A percentile compares a stretch with the other conserved stretches of the same genome.
These are phyloP conservation scores for Rhodotorula sp. DNA, from an alignment of 1,284 basidiomycete genomes.

Conservation along the genomic window DNA sequence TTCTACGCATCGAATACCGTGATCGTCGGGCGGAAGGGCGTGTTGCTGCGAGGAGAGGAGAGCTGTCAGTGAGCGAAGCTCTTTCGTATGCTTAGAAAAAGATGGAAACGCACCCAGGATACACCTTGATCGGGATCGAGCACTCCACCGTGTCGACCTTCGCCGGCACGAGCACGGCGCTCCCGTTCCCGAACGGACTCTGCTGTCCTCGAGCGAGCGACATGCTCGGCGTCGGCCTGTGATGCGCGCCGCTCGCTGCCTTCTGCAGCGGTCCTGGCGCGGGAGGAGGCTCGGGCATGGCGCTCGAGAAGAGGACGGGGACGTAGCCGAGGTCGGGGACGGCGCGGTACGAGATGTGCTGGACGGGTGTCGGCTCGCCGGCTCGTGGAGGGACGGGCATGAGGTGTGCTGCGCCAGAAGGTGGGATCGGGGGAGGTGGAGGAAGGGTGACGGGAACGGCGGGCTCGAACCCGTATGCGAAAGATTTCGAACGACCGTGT, in stretches of 20 bases:
- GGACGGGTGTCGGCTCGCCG: conserved; percentile 14
- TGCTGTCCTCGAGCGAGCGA: not conserved
- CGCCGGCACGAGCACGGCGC: conserved; percentile 58
- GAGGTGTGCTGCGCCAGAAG: conserved; percentile 43
- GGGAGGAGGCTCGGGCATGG: conserved; percentile 21
- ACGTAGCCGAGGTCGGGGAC: conserved; percentile 45
- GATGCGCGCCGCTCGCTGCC: conserved; percentile 26
- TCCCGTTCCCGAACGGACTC: conserved; percentile 19
- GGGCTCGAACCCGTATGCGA: conserved; percentile 43
- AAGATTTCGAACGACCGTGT: conserved; percentile 42
- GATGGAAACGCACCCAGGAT: conserved; percentile 56
- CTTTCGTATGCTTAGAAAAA: no score
- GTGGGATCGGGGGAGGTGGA: conserved; percentile 31
- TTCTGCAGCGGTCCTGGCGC: conserved; percentile 36
- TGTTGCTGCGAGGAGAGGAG: conserved; percentile 67
- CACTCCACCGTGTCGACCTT: conserved; percentile 81
- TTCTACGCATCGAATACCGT: conserved; percentile 22
- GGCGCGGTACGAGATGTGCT: conserved; percentile 42
- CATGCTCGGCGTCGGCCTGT: conserved; percentile 18
- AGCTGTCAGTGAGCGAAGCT: no score
- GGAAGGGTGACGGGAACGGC: conserved; percentile 38
- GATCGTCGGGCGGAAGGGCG: conserved; percentile 69
- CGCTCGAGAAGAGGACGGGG: conserved; percentile 41
- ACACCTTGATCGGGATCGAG: conserved; percentile 81
- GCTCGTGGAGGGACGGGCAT: conserved; percentile 36